Conservation (phyloP, 139 green algal genomes). For the Pedinophyceae sp. region DNA sequence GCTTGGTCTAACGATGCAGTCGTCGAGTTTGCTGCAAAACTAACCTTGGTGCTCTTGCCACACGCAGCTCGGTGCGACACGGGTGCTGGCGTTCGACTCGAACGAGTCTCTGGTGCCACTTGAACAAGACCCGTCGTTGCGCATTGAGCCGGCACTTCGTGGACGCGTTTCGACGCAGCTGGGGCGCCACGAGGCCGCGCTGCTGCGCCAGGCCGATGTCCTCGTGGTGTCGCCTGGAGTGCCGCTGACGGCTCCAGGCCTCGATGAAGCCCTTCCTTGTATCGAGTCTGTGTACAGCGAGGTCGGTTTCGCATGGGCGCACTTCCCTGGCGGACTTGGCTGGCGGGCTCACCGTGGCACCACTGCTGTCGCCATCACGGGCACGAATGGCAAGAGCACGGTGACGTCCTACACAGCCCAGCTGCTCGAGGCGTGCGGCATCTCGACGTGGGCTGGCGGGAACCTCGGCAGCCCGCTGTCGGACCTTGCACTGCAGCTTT, state of each 20-base stretch:
- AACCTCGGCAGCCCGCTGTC: conserved; percentile 26
- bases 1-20: no score
- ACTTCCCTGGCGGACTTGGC: background rate
- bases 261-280: no score
- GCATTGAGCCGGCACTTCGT: no score
- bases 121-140: background rate
- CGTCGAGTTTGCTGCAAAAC: no score
- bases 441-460: conserved; percentile 12
- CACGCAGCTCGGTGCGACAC: no score
- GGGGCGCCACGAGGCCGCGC: background rate
- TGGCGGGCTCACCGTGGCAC: no score
- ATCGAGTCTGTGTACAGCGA: conserved; percentile 1
- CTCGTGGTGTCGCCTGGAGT: conserved; percentile 1
- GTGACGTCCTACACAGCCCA: conserved; percentile 24
- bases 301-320: background rate
- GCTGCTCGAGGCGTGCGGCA: conserved; percentile 13
- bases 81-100: no score
- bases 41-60: no score
- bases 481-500: background rate
- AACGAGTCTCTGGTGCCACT: background rate
- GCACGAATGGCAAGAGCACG: conserved; percentile 35
- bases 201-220: background rate
- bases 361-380: conserved; percentile 16
- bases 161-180: background rate
- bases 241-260: background rate